Percentiles rank a stretch among this genome's conserved stretches.
phyloP scores from a whole-genome alignment of 352 stramenopile genomes.

The Phytopythium helicoides region DNA sequence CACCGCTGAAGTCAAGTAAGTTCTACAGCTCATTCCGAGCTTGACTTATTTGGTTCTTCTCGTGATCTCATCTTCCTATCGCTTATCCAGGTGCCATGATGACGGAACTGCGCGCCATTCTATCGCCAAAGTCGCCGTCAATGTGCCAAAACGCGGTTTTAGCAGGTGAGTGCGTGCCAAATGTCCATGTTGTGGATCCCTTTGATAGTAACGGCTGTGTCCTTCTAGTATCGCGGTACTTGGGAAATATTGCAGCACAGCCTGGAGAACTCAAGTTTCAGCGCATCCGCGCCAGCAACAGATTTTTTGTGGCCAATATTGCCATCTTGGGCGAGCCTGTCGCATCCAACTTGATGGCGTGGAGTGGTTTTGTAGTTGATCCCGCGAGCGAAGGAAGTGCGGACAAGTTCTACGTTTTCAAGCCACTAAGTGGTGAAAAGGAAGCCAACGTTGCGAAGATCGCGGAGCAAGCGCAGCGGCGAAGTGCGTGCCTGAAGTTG shows the following conservation, averaged over 20 bases:
- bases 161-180: slow-evolving; percentile 21
- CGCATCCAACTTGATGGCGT: slow-evolving; percentile 29
- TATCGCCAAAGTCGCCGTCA: slow-evolving; percentile 12
- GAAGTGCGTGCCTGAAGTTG: slow-evolving; percentile 21
- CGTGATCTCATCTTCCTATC: too few species aligned
- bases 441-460: slow-evolving; percentile 9
- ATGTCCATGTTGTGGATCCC: background rate
- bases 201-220: background rate
- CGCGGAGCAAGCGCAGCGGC: slow-evolving; percentile 23
- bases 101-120: slow-evolving; percentile 15
- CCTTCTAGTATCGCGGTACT: slow-evolving; percentile 47
- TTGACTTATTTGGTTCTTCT: background rate
- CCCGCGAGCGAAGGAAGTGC: slow-evolving; percentile 9
- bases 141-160: slow-evolving; percentile 23
- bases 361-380: slow-evolving; percentile 51
- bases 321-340: slow-evolving; percentile 17
- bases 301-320: slow-evolving; percentile 62
- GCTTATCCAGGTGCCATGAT: slow-evolving; percentile 16
- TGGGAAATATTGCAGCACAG: slow-evolving; percentile 59
- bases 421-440: slow-evolving; percentile 7
- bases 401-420: slow-evolving; percentile 46
- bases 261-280: slow-evolving; percentile 64
- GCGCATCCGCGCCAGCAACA: slow-evolving; percentile 70
- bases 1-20: slow-evolving; percentile 18
- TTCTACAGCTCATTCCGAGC: slow-evolving; percentile 1